Evolutionary conservation across 768 basidiomycete genomes (phyloP).

Genomic region (Naganishia randhawae): DNA sequence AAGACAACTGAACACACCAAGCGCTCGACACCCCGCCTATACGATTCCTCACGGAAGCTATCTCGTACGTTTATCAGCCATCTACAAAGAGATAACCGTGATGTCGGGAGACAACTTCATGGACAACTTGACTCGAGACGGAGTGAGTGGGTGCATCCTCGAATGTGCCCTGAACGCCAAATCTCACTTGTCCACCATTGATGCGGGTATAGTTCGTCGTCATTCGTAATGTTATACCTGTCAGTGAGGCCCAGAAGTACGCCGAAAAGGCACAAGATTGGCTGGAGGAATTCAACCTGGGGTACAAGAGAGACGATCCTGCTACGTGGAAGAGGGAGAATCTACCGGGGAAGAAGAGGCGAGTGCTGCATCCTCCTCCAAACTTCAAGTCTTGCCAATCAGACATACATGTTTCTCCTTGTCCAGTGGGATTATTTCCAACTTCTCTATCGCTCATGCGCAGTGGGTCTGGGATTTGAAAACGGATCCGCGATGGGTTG

Average conservation of each 20-base stretch:
- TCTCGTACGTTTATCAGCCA: too few relatives aligned
- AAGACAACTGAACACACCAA: too few relatives aligned
- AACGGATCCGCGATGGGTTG: slow-evolving; percentile 35
- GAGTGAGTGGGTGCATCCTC: background rate
- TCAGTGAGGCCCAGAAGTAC: slow-evolving; percentile 38
- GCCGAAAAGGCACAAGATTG: slow-evolving; percentile 42
- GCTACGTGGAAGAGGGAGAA: slow-evolving; percentile 45
- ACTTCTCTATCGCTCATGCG: slow-evolving; percentile 32
- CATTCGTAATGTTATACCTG: slow-evolving; percentile 37
- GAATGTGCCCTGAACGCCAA: background rate
- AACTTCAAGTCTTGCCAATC: background rate
- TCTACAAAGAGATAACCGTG: too few relatives aligned
- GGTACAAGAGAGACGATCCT: slow-evolving; percentile 49
- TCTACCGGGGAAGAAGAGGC: slow-evolving; percentile 42
- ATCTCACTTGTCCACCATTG: background rate
- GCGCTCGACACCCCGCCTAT: too few relatives aligned
- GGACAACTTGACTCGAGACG: slow-evolving; percentile 1
- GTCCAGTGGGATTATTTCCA: slow-evolving; percentile 6
- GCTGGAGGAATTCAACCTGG: slow-evolving; percentile 47
- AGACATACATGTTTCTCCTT: background rate
- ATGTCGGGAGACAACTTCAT: background rate
- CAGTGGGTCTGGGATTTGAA: slow-evolving; percentile 37
- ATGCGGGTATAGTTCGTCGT: slow-evolving; percentile 29
- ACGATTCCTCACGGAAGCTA: too few relatives aligned
- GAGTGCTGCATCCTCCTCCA: background rate